These are phyloP conservation scores for Cladosporium sp. DNA, from an alignment of 2,329 filamentous ascomycete genomes.

Conservation along the genomic window DNA sequence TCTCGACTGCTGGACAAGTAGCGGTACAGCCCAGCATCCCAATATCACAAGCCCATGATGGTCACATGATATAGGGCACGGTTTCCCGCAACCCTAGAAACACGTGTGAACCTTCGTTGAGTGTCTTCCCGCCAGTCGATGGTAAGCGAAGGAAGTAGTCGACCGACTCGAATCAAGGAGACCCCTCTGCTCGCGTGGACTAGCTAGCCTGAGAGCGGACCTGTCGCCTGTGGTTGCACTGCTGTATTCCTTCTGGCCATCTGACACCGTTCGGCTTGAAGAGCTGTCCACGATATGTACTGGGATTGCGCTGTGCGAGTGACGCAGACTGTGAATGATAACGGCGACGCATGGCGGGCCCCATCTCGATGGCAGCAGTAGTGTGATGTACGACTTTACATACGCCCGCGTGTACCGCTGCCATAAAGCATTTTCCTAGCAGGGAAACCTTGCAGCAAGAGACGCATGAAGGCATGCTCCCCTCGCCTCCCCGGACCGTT, in stretches of 20 bases:
- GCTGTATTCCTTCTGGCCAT: background rate
- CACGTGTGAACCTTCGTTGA: background rate
- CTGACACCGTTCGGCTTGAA: background rate
- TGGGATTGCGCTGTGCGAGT: slow-evolving; percentile 2
- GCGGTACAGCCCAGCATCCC: background rate
- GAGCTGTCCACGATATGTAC: background rate
- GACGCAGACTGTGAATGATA: background rate
- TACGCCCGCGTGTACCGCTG: background rate
- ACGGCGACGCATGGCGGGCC: background rate
- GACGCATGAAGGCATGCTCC: background rate
- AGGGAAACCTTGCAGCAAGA: slow-evolving; percentile 8
- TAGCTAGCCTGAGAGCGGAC: slow-evolving; percentile 7
- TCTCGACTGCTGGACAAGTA: background rate
- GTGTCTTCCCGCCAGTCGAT: background rate
- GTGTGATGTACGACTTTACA: background rate
- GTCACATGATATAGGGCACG: background rate
- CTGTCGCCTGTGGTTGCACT: slow-evolving; percentile 9
- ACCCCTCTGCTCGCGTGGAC: slow-evolving; percentile 4
- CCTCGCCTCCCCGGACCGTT: background rate
- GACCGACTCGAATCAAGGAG: background rate
- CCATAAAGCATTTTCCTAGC: slow-evolving; percentile 5
- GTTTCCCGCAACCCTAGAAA: background rate
- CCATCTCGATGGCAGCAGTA: slow-evolving; percentile 5
- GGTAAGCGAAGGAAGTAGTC: slow-evolving; percentile 12
- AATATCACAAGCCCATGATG: background rate